A percentile compares a stretch with the other conserved stretches of the same genome.
Conservation (phyloP, 495 filamentous ascomycete species). For the Bombardia bombarda region DNA sequence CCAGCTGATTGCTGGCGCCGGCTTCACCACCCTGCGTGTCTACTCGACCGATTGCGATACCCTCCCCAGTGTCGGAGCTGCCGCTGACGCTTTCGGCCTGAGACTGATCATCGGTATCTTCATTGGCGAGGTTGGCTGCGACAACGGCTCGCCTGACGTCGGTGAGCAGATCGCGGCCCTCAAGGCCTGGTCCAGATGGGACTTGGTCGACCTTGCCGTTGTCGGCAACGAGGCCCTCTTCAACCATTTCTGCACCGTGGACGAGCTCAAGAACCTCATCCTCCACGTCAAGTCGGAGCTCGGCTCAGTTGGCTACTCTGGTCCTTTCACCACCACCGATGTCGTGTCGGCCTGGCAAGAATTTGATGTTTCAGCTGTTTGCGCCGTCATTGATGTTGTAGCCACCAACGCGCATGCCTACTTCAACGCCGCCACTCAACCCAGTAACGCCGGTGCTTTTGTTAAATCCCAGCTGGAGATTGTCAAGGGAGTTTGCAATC, state of each 20-base stretch:
- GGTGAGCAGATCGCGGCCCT: conserved; percentile 65
- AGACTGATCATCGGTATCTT: conserved; percentile 81
- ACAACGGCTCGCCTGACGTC: conserved; percentile 40
- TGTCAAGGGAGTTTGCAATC: conserved; percentile 60
- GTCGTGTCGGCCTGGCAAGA: conserved; percentile 59
- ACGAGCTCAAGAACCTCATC: conserved; percentile 64
- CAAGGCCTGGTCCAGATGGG: conserved; percentile 65
- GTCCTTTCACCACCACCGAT: conserved; percentile 78
- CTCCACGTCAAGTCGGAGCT: conserved; percentile 40
- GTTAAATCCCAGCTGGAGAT: conserved; percentile 56
- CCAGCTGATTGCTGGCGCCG: conserved; percentile 56
- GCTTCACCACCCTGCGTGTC: conserved; percentile 76
- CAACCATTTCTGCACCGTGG: conserved; percentile 53
- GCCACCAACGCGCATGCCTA: conserved; percentile 86
- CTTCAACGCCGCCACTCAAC: conserved; percentile 66
- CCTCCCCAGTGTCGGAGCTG: conserved; percentile 63
- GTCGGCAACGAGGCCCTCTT: conserved; percentile 88
- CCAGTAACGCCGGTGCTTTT: conserved; percentile 65
- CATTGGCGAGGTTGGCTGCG: conserved; percentile 57
- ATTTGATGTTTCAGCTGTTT: conserved; percentile 53
- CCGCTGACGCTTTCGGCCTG: conserved; percentile 53
- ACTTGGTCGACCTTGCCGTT: conserved; percentile 67
- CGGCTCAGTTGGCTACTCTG: conserved; percentile 67
- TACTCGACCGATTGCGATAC: conserved; percentile 88
- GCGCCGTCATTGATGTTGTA: conserved; percentile 65